Base-by-base conservation (phyloP, 2,329 filamentous ascomycete species). In the Escovopsis sp. region DNA sequence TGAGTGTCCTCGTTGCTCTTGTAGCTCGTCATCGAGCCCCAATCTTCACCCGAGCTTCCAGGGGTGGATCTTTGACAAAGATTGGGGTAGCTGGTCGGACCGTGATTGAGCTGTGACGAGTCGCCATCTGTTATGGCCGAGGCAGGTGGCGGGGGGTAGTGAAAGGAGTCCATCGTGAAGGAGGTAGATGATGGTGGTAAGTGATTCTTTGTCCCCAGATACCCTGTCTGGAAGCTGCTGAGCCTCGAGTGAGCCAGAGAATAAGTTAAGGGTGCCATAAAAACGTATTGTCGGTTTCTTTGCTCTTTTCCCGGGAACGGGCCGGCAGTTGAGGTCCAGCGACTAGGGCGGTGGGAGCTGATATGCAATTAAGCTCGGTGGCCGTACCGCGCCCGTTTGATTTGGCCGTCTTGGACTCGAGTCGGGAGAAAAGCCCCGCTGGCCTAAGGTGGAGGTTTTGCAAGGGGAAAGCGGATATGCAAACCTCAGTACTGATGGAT, bases 61-160 rank as follows among this genome's bases (percentile, higher is more conserved):
- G 56, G 48, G 8, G 45, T 38, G 23, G 45, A 46, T 26, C 52
- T 52, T 28, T 54, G 53, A 38, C 49, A 48, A 33, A 60, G 54
- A 47, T 59, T 41, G 37, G 48, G 55, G 45, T 55, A 56, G 42
- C 54, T 45, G 26, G 53, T 26, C 23, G 33, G 43, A 63, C 46
- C 44, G 41, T 52, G 70, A 44, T 57, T 55, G 41, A 60, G 51
- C 40, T 62, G 59, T 39, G 63, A 55, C 48, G 66, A 55, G 43
- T 64, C 61, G 59, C 66, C 62, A 41, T 65, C 64, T 49, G 58
- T 51, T 52, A 59, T 59, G 53, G 59, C 60, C 42, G 59, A 59
- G 48, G 33, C 42, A 33, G 65, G 59, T 45, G 63, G 61, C 48
- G 63, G 58, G 38, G 67, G 63, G 52, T 71, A 72, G 48, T 69